A percentile compares a stretch with the other conserved stretches of the same genome.
Conservation (phyloP, 1,284 basidiomycete species). For the Apiotrichum domesticum region DNA sequence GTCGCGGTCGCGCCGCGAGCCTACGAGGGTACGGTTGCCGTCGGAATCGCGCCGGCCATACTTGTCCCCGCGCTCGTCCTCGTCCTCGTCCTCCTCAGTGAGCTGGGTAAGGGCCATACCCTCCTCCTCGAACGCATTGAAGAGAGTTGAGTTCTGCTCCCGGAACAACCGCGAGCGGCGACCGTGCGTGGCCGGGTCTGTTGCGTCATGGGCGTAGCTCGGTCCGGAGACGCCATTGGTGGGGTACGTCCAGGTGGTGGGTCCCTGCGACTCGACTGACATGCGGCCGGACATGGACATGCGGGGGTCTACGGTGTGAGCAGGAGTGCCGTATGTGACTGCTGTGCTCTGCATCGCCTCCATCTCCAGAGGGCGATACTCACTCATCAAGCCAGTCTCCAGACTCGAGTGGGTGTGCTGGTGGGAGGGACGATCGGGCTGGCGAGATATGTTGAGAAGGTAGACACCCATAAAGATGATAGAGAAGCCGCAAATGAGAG, state of each 20-base stretch:
- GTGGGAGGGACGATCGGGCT: conserved; percentile 52
- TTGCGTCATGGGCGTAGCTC: conserved; percentile 38
- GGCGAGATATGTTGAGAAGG: conserved; percentile 75
- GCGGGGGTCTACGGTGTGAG: conserved; percentile 38
- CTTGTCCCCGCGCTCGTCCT: conserved; percentile 12
- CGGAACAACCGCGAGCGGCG: conserved; percentile 57
- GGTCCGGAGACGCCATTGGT: conserved; percentile 30
- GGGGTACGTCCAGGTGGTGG: conserved; percentile 31
- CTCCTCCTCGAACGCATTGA: conserved; percentile 45
- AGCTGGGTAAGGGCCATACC: conserved; percentile 42
- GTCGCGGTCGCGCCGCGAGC: conserved; percentile 21
- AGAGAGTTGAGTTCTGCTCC: conserved; percentile 51
- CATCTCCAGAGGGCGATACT: conserved; percentile 38
- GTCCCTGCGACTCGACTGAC: conserved; percentile 41
- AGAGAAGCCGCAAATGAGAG: conserved; percentile 77
- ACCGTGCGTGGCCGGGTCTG: conserved; percentile 41
- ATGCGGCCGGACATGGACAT: conserved; percentile 48
- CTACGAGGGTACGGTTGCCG: conserved; percentile 8
- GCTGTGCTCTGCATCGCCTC: background rate
- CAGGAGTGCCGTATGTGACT: background rate
- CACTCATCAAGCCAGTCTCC: conserved; percentile 68
- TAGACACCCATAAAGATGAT: conserved; percentile 90
- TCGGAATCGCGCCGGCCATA: background rate
- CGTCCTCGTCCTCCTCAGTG: conserved; percentile 43
- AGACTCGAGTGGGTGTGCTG: conserved; percentile 46